Evolutionary conservation across 2,329 filamentous ascomycete species (phyloP).

Genomic region (Clarireedia hainanense): DNA sequence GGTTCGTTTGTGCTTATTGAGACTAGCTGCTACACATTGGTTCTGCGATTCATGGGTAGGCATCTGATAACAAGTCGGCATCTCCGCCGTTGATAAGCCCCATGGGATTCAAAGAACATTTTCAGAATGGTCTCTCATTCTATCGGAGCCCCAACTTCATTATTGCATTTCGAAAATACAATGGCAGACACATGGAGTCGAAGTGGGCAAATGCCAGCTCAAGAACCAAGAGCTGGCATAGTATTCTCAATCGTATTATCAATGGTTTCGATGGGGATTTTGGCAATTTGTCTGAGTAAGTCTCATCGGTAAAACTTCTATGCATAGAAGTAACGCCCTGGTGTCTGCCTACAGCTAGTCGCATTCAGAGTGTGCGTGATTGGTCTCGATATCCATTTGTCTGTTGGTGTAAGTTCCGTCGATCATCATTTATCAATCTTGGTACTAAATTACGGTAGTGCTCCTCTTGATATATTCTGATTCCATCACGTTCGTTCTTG

Average conservation of each 20-base stretch:
- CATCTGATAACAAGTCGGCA: not conserved
- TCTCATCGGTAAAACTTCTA: not conserved
- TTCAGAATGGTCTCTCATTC: not conserved
- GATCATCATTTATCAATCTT: not conserved
- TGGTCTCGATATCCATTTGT: conserved; percentile 22
- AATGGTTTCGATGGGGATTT: conserved; percentile 15
- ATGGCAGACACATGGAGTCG: not conserved
- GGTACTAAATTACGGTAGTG: conserved; percentile 34
- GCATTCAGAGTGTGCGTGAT: conserved; percentile 21
- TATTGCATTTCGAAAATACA: not conserved
- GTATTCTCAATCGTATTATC: conserved; percentile 17
- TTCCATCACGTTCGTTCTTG: conserved; percentile 52
- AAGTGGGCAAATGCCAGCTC: not conserved
- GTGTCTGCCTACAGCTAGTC: conserved; percentile 14
- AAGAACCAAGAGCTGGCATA: conserved; percentile 14
- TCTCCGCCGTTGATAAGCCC: not conserved
- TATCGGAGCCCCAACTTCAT: not conserved
- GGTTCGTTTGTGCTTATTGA: not conserved
- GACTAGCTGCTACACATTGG: not conserved
- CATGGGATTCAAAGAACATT: not conserved
- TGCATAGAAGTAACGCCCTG: not conserved
- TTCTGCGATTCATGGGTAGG: not conserved
- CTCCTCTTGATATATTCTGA: conserved; percentile 52
- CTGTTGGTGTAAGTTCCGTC: conserved; percentile 21
- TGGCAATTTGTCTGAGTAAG: conserved; percentile 24